phyloP scores from a whole-genome alignment of 2,329 filamentous ascomycete genomes.

The Claviceps sp. region DNA sequence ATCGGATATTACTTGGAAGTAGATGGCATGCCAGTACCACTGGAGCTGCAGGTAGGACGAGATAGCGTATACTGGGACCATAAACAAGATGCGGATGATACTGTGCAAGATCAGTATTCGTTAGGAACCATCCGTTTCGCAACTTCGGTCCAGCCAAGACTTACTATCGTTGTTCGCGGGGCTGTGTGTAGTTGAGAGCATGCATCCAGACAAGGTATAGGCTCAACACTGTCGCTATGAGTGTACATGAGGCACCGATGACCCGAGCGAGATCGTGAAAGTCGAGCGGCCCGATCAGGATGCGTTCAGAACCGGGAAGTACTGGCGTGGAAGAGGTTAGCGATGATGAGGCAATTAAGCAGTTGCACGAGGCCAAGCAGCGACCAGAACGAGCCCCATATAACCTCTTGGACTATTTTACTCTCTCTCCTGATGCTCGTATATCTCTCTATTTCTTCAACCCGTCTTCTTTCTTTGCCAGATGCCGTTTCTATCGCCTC shows the following conservation, averaged over 20 bases:
- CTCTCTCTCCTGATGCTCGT: too few species aligned
- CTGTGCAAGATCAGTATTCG: conserved; percentile 24
- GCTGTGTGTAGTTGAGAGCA: conserved; percentile 46
- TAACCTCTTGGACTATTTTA: background rate
- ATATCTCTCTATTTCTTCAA: background rate
- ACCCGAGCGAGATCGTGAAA: conserved; percentile 43
- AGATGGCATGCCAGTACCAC: conserved; percentile 66
- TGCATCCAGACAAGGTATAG: conserved; percentile 46
- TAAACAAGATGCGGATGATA: conserved; percentile 78
- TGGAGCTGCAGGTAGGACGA: conserved; percentile 61
- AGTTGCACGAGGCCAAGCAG: background rate
- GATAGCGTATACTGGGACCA: conserved; percentile 70
- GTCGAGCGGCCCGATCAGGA: conserved; percentile 33
- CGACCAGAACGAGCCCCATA: background rate
- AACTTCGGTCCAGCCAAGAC: conserved; percentile 7
- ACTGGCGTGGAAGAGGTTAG: conserved; percentile 18
- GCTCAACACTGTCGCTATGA: conserved; percentile 38
- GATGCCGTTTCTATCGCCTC: background rate
- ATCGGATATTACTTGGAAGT: conserved; percentile 68
- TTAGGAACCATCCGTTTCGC: background rate
- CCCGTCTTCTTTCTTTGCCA: background rate
- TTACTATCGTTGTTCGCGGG: conserved; percentile 44
- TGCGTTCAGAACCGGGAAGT: conserved; percentile 29
- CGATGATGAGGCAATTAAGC: background rate
- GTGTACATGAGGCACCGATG: conserved; percentile 32